These are phyloP conservation scores for Pythium phragmitis DNA, from an alignment of 352 stramenopile genomes.

Conservation along the genomic window DNA sequence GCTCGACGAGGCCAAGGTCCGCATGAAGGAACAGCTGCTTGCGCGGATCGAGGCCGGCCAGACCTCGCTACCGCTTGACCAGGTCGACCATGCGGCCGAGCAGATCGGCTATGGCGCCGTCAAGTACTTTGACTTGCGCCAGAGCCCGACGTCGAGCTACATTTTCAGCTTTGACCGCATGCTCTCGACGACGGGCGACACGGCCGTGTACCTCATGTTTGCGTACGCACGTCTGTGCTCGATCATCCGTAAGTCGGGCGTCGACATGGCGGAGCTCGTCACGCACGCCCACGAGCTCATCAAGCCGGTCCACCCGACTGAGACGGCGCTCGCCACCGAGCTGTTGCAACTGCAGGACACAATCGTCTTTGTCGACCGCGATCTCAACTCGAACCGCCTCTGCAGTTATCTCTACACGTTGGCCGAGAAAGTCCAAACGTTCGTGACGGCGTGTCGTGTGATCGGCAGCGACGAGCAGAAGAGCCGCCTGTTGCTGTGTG, in stretches of 20 bases:
- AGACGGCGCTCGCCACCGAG: constrained; percentile 92
- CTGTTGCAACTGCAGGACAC: constrained; percentile 96
- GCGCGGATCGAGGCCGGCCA: constrained; percentile 92
- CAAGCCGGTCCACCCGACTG: constrained; percentile 75
- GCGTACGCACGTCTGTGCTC: constrained; percentile 97
- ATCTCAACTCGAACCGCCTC: constrained; percentile 97
- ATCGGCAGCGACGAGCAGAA: constrained; percentile 94
- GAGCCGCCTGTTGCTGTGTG: constrained; percentile 95
- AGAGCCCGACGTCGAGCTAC: constrained; percentile 98
- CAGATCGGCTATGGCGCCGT: constrained; percentile 98
- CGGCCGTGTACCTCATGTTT: constrained; percentile 99
- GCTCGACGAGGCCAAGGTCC: constrained; percentile 95
- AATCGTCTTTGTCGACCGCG: constrained; percentile 92
- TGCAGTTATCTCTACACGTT: constrained; percentile 99
- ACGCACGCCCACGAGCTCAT: constrained; percentile 53
- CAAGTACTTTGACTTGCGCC: constrained; percentile 99
- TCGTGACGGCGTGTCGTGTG: constrained; percentile 98
- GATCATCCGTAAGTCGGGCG: constrained; percentile 95
- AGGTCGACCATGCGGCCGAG: constrained; percentile 93
- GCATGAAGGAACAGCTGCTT: constrained; percentile 93
- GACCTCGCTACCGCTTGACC: constrained; percentile 82
- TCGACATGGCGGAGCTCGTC: constrained; percentile 77
- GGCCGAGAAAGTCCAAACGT: constrained; percentile 96
- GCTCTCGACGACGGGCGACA: constrained; percentile 99
- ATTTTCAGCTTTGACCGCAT: constrained; percentile 99